These are phyloP conservation scores for Schwanniomyces sp. DNA, from an alignment of 805 yeast species.

Conservation along the genomic window DNA sequence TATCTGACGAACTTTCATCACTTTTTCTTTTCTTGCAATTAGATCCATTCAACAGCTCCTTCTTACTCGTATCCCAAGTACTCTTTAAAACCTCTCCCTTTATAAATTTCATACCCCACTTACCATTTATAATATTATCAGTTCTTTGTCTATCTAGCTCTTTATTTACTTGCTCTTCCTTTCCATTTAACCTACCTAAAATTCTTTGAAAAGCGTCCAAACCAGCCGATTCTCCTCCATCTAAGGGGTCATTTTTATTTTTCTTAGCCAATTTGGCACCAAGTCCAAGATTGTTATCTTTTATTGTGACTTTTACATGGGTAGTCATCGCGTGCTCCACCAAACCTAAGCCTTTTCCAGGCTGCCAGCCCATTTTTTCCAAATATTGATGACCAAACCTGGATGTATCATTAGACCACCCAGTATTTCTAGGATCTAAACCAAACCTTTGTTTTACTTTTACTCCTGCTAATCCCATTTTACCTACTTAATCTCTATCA, in stretches of 20 bases:
- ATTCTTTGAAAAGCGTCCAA: slow-evolving; percentile 91
- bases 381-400: slow-evolving; percentile 89
- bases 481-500: neutral
- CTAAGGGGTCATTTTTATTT: slow-evolving; percentile 64
- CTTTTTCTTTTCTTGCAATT: slow-evolving; percentile 9
- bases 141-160: slow-evolving; percentile 69
- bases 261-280: slow-evolving; percentile 77
- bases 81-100: slow-evolving; percentile 81
- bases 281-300: slow-evolving; percentile 81
- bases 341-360: slow-evolving; percentile 85
- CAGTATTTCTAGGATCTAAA: slow-evolving; percentile 87
- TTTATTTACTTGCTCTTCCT: slow-evolving; percentile 61
- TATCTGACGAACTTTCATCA: slow-evolving; percentile 6
- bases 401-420: slow-evolving; percentile 84
- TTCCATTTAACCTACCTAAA: slow-evolving; percentile 86
- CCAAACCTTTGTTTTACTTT: slow-evolving; percentile 85
- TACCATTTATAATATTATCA: slow-evolving; percentile 75
- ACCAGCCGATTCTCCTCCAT: slow-evolving; percentile 84
- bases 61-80: slow-evolving; percentile 71
- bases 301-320: slow-evolving; percentile 79
- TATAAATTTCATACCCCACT: slow-evolving; percentile 85
- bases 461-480: slow-evolving; percentile 84
- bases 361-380: slow-evolving; percentile 85
- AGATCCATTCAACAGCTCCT: slow-evolving; percentile 15
- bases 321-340: slow-evolving; percentile 65